These are phyloP conservation scores for Calonectria leucothoes DNA, from an alignment of 2,329 filamentous ascomycete genomes.

Conservation along the genomic window DNA sequence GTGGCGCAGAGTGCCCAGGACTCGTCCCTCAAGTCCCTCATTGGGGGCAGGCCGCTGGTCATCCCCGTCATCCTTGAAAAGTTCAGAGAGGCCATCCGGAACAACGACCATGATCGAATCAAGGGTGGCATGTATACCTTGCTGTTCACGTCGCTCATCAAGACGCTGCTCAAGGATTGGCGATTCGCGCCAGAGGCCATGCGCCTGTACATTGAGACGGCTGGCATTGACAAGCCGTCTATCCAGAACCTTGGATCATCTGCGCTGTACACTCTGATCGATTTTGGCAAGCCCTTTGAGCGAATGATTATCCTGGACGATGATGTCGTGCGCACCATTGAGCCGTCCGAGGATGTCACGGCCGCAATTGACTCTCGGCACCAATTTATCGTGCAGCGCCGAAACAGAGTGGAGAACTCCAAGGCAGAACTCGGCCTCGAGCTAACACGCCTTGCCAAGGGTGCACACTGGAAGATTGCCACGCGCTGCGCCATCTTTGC, in stretches of 20 bases:
- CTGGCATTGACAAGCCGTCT: constrained; percentile 90
- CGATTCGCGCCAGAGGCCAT: constrained; percentile 92
- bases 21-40: constrained; percentile 90
- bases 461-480: constrained; percentile 96
- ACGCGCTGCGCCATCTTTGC: constrained; percentile 91
- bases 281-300: constrained; percentile 91
- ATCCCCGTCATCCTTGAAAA: constrained; percentile 88
- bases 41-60: constrained; percentile 87
- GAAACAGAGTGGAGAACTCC: constrained; percentile 82
- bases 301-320: constrained; percentile 86
- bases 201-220: constrained; percentile 89
- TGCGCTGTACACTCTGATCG: constrained; percentile 86
- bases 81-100: constrained; percentile 81
- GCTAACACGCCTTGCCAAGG: constrained; percentile 79
- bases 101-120: constrained; percentile 88
- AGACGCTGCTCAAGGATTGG: constrained; percentile 93
- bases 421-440: constrained; percentile 86
- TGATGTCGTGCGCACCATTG: constrained; percentile 76
- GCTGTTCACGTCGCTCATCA: constrained; percentile 87
- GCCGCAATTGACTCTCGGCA: constrained; percentile 70
- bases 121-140: constrained; percentile 95
- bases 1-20: constrained; percentile 93
- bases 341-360: constrained; percentile 73
- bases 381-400: constrained; percentile 79
- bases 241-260: constrained; percentile 89